Percentiles rank a stretch among this genome's conserved stretches.
These are phyloP conservation scores for Stagonosporopsis chrysanthemi DNA, from an alignment of 2,329 filamentous ascomycete species.

Conservation along the genomic window DNA sequence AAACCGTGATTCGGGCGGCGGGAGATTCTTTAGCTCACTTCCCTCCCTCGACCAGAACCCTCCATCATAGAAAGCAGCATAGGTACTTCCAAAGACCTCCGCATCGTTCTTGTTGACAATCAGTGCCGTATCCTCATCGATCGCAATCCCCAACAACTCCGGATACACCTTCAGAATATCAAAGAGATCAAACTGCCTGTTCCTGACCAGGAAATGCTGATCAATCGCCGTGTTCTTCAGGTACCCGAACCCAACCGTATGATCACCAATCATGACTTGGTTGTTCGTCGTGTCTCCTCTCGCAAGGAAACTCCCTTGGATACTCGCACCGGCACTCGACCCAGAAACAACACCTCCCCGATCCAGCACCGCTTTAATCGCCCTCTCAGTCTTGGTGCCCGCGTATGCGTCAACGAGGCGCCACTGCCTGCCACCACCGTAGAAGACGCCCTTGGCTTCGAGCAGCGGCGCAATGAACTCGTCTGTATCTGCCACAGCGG, in stretches of 20 bases:
- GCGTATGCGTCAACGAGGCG: conserved; percentile 36
- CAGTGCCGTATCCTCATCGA: conserved; percentile 39
- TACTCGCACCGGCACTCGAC: conserved; percentile 35
- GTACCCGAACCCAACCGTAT: conserved; percentile 37
- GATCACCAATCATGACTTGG: conserved; percentile 32
- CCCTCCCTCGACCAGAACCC: conserved; percentile 38
- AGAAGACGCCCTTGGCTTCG: conserved; percentile 33
- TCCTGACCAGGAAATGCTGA: conserved; percentile 36
- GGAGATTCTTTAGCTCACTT: conserved; percentile 26
- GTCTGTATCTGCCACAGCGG: conserved; percentile 31
- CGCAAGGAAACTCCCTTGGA: conserved; percentile 33
- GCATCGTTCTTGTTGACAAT: conserved; percentile 32
- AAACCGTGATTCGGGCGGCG: conserved; percentile 25
- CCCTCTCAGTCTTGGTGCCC: conserved; percentile 33
- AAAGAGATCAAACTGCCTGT: conserved; percentile 39
- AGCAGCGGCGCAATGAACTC: conserved; percentile 31
- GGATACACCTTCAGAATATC: conserved; percentile 32
- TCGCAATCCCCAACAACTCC: conserved; percentile 29
- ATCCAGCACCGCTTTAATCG: conserved; percentile 30
- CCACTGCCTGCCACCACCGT: conserved; percentile 37
- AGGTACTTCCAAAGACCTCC: conserved; percentile 37
- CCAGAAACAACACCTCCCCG: conserved; percentile 33
- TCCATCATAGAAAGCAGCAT: conserved; percentile 36
- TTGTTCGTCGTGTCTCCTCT: conserved; percentile 35
- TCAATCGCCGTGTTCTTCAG: conserved; percentile 37